Conservation (phyloP, 352 stramenopile genomes). For the Pythium plurisporium region DNA sequence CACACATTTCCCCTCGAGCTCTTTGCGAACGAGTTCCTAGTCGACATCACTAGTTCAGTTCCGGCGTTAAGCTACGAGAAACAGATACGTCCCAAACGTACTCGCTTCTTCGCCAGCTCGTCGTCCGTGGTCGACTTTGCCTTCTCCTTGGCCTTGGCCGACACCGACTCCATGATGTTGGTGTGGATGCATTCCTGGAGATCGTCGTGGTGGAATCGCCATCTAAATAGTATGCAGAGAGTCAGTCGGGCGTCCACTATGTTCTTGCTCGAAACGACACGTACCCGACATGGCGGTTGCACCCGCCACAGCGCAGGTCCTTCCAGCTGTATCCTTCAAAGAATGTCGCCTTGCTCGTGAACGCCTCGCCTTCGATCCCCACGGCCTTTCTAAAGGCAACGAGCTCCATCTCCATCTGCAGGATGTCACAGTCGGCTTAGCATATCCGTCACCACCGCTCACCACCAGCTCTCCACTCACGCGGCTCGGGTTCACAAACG, state of each 20-base stretch:
- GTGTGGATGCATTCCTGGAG: conserved; percentile 65
- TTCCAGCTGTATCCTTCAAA: conserved; percentile 84
- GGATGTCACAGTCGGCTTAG: background rate
- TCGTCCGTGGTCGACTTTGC: conserved; percentile 29
- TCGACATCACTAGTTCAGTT: background rate
- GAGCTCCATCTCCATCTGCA: conserved; percentile 73
- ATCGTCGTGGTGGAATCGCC: conserved; percentile 81
- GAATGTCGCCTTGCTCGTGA: conserved; percentile 70
- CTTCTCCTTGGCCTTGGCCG: conserved; percentile 36
- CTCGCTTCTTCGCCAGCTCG: conserved; percentile 19
- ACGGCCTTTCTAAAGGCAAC: conserved; percentile 61
- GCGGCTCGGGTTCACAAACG: conserved; percentile 69
- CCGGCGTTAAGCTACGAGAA: background rate
- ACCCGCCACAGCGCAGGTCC: conserved; percentile 65
- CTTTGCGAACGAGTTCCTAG: conserved; percentile 39
- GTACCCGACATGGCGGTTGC: conserved; percentile 74
- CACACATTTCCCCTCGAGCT: conserved; percentile 55
- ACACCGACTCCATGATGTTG: conserved; percentile 48
- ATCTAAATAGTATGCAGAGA: conserved; percentile 33
- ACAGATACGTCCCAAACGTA: conserved; percentile 1
- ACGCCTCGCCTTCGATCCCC: conserved; percentile 51
- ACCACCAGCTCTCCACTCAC: conserved; percentile 25
- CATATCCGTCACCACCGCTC: background rate
- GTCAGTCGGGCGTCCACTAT: no score
- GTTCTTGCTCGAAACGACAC: no score